These are phyloP conservation scores for Fusarium odoratissimum DNA, from an alignment of 2,329 filamentous ascomycete genomes.

Conservation along the genomic window DNA sequence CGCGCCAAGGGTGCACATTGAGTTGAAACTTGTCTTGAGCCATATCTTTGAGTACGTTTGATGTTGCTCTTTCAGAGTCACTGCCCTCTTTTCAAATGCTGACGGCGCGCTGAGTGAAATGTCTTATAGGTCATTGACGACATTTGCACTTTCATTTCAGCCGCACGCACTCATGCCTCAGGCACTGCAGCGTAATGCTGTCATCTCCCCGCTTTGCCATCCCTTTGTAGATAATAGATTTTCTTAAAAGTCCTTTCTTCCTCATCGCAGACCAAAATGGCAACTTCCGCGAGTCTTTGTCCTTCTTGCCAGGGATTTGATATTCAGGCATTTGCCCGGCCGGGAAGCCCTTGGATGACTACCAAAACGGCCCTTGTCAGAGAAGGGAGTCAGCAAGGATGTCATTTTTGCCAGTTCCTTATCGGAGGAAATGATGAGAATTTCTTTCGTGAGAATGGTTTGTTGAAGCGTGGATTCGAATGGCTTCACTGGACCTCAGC, in stretches of 20 bases:
- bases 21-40: rapidly evolving
- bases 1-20: neutral
- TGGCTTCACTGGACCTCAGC: neutral
- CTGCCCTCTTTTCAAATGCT: rapidly evolving
- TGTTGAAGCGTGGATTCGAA: rapidly evolving
- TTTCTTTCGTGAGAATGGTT: rapidly evolving
- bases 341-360: neutral
- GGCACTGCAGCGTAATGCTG: rapidly evolving
- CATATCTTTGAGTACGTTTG: rapidly evolving
- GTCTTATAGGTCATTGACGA: rapidly evolving
- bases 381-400: neutral
- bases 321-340: neutral
- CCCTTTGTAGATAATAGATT: no score
- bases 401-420: rapidly evolving
- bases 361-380: rapidly evolving
- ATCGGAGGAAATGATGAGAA: rapidly evolving
- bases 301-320: neutral
- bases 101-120: rapidly evolving
- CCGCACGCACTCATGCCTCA: neutral
- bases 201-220: neutral
- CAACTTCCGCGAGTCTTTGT: rapidly evolving
- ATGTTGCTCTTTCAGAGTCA: rapidly evolving
- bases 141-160: neutral
- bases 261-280: neutral
- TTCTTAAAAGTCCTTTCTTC: no score